These are phyloP conservation scores for Corylus americana DNA, from an alignment of 306 rosid genomes.

Conservation along the genomic window DNA sequence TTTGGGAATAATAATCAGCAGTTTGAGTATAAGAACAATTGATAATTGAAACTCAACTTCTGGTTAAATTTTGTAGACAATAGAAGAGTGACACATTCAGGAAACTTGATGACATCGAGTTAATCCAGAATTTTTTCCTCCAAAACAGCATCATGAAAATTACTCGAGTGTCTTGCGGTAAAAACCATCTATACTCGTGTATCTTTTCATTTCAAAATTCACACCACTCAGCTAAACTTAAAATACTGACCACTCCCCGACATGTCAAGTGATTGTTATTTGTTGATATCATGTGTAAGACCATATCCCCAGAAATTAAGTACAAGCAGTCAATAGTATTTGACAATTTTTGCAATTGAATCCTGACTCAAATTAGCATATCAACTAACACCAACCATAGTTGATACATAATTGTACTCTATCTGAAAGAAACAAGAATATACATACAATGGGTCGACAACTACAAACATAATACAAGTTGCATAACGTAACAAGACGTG, in stretches of 20 bases:
- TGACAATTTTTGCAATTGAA: slow-evolving; percentile 8
- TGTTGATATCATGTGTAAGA: slow-evolving; percentile 7
- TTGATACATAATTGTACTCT: background rate
- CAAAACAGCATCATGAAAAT: background rate
- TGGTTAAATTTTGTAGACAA: background rate
- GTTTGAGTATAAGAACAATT: background rate
- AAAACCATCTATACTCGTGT: background rate
- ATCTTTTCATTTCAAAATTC: background rate
- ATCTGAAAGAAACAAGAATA: background rate
- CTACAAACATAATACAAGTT: background rate
- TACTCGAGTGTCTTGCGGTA: background rate
- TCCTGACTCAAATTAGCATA: slow-evolving; percentile 17
- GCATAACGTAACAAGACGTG: slow-evolving; percentile 7
- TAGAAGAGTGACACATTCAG: background rate
- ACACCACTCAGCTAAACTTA: background rate
- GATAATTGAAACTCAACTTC: background rate
- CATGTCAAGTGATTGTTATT: background rate
- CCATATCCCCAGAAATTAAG: slow-evolving; percentile 7
- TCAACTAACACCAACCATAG: slow-evolving; percentile 18
- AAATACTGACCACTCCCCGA: background rate
- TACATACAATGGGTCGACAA: background rate
- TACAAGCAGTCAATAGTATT: background rate
- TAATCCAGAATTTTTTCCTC: background rate
- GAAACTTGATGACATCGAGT: slow-evolving; percentile 2
- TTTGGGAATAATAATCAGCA: background rate